Percentiles rank a stretch among this genome's conserved stretches.
phyloP scores from a whole-genome alignment of 2,329 filamentous ascomycete species.

The Stachybotrys elegans region DNA sequence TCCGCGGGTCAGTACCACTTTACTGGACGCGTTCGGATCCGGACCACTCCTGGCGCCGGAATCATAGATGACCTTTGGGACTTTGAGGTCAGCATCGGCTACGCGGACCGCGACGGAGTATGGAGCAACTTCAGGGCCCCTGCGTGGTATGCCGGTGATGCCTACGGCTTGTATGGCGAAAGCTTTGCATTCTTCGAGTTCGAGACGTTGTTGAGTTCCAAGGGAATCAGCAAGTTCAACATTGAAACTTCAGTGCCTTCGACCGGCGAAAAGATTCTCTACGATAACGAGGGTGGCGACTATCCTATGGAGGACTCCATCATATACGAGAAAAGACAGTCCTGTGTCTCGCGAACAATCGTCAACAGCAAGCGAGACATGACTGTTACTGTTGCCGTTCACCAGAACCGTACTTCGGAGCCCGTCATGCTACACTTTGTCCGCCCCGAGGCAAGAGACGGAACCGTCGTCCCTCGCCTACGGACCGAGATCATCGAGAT shows the following conservation, averaged over 20 bases:
- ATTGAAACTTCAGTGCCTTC: slow-evolving; percentile 19
- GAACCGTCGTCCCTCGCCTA: slow-evolving; percentile 2
- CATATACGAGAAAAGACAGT: slow-evolving; percentile 18
- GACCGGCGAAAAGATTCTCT: slow-evolving; percentile 15
- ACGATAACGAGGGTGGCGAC: slow-evolving; percentile 19
- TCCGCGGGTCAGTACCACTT: slow-evolving; percentile 17
- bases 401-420: not conserved
- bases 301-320: slow-evolving; percentile 22
- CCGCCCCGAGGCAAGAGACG: slow-evolving; percentile 4
- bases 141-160: slow-evolving; percentile 9
- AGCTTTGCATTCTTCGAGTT: slow-evolving; percentile 26
- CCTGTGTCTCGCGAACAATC: slow-evolving; percentile 13
- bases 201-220: slow-evolving; percentile 14
- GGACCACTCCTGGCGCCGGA: slow-evolving; percentile 6
- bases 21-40: slow-evolving; percentile 19
- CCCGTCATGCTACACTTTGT: slow-evolving; percentile 8
- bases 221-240: slow-evolving; percentile 24
- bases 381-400: slow-evolving; percentile 5
- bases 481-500: slow-evolving; percentile 5
- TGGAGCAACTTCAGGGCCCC: slow-evolving; percentile 6
- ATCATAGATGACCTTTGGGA: slow-evolving; percentile 15
- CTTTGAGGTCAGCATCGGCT: slow-evolving; percentile 16
- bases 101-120: slow-evolving; percentile 5
- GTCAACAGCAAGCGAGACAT: slow-evolving; percentile 4
- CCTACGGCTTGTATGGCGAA: slow-evolving; percentile 17